Evolutionary conservation across 805 yeast species (phyloP).

Genomic region (Lachancea waltii): DNA sequence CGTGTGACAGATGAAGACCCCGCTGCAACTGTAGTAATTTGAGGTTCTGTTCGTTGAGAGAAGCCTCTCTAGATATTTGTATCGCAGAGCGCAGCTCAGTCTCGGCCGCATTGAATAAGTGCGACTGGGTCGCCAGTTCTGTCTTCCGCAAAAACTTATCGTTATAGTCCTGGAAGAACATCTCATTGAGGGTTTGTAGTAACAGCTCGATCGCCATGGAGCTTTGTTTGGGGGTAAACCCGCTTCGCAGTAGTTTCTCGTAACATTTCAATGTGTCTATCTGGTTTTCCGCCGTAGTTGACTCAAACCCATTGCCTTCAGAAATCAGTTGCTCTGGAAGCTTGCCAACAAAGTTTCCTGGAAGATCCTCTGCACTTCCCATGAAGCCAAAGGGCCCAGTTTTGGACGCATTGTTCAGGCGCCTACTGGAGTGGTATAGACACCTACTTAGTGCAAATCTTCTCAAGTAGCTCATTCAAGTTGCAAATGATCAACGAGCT

Average conservation of each 20-base stretch:
- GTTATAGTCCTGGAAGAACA: conserved; percentile 40
- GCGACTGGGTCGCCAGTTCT: conserved; percentile 82
- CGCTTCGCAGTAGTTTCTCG: conserved; percentile 15
- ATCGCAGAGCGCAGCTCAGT: conserved; percentile 79
- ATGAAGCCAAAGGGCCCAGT: conserved; percentile 1
- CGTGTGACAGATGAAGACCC: conserved; percentile 64
- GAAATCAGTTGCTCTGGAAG: conserved; percentile 28
- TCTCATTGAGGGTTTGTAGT: conserved; percentile 29
- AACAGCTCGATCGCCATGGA: conserved; percentile 31
- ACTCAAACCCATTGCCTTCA: conserved; percentile 24
- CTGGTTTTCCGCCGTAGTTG: conserved; percentile 29
- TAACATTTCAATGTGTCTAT: conserved; percentile 23
- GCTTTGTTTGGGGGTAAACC: conserved; percentile 23
- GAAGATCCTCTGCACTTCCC: background rate
- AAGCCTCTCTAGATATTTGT: conserved; percentile 61
- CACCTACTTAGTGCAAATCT: background rate
- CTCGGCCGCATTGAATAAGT: conserved; percentile 86
- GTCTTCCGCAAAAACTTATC: conserved; percentile 33
- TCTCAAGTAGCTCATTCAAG: too few species aligned
- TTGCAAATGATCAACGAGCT: too few species aligned
- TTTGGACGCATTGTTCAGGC: background rate
- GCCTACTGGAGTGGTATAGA: too few species aligned
- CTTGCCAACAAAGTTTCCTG: conserved; percentile 17
- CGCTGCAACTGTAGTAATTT: conserved; percentile 65
- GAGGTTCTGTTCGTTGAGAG: conserved; percentile 59